A percentile compares a stretch with the other conserved stretches of the same genome.
Conservation (phyloP, 129 eudicot species). For the Lactuca sativa region DNA sequence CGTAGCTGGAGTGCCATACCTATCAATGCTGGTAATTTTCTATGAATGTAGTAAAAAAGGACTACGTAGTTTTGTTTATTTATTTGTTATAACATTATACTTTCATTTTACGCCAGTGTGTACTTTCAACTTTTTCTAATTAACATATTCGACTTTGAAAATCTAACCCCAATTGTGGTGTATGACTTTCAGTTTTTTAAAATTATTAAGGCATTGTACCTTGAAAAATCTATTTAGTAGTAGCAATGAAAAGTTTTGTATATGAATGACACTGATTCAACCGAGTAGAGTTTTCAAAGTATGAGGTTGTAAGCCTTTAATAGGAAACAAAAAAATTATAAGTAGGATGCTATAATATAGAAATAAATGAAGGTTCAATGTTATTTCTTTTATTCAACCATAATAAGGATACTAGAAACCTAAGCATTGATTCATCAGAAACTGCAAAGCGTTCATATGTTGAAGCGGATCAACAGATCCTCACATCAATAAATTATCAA, state of each 20-base stretch:
- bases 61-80: too few relatives aligned
- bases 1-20: slow-evolving; percentile 87
- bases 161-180: too few relatives aligned
- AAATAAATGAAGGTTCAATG: not conserved
- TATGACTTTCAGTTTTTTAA: too few relatives aligned
- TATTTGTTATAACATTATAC: not conserved
- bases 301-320: too few relatives aligned
- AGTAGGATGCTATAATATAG: not conserved
- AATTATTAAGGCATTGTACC: too few relatives aligned
- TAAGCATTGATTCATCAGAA: slow-evolving; percentile 35
- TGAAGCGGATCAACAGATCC: slow-evolving; percentile 25
- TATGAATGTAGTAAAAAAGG: not conserved
- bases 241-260: not conserved
- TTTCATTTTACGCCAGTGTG: too few relatives aligned
- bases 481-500: slow-evolving; percentile 42
- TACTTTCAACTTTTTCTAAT: not conserved
- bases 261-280: too few relatives aligned
- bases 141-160: not conserved
- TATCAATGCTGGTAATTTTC: slow-evolving; percentile 60
- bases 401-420: slow-evolving; percentile 9
- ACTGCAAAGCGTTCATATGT: slow-evolving; percentile 18
- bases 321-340: not conserved
- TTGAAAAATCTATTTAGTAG: too few relatives aligned
- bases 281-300: not conserved
- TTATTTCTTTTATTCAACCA: not conserved